Base-by-base conservation (phyloP, 305 asterid genomes). In the Solanum hybrid region DNA sequence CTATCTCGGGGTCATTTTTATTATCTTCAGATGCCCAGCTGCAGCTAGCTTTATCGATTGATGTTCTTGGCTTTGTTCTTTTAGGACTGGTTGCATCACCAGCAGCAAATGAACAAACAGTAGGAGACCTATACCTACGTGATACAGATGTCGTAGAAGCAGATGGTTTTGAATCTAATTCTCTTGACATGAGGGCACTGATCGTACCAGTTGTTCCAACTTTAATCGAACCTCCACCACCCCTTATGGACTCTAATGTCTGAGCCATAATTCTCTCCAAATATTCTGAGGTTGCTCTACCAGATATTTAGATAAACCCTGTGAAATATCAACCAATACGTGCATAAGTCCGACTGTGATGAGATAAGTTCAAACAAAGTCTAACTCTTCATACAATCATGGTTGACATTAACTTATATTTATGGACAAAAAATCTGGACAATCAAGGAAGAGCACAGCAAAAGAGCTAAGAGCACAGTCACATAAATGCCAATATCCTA, bases 221-320 rank as follows among this genome's bases (percentile, higher is more conserved):
- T 93, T 93, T 97, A 79, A 97, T 79, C 9, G 98, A 96, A 88
- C 98, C 98, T 92, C 98, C 98, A 29, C 98, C 97, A 89, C 98
- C 96, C 90, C 90, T 91, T 87, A 95, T 92, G 27, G 95, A 93
- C 95, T 96, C 97, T 90, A 96, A 87, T 86, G 94, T 94, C 89
- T 90, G 95, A 91, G 92, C 95, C 99, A 95, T 96, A 79, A 29
- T 70, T 65, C 90, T 82, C 76, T 89, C 70, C n/a, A 5, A 1
- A 12, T 80, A 22, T 33, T 89, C 87, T 34, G 38, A 29, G 45
- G 4, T 34, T 15, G 15, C 33, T 61, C 78, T 11, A 80, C 22
- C 33, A 37, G 61, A 80, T 80, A 80, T 37, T 6, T 13, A 36
- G 86, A 80, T n/a, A 37, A 27, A 37, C n/a, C 85, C 86, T 80